Base-by-base conservation (phyloP, 331 rosid genomes). In the Erythrophleum ivorense region DNA sequence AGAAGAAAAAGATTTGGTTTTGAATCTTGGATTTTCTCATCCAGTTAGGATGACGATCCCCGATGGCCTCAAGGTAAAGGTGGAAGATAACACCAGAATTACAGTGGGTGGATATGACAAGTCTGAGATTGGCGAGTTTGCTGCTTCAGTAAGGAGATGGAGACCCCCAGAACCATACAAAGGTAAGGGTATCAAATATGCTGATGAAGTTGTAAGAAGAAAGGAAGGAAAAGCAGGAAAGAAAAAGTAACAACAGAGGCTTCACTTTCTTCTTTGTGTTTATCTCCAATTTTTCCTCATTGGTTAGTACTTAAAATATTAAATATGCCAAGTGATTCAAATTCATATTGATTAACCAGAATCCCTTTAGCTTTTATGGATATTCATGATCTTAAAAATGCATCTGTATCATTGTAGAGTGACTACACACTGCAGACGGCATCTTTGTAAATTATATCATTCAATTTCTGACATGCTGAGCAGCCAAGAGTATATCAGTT, bases 171-270 rank as follows among this genome's bases (percentile, higher is more conserved):
- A 96, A 79, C 99, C 99, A 16, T 96, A 96, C 83, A 96, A 96
- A 77, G 99, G 99, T 69, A 96, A 96, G 90, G 99, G 99, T 85
- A 86, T 96, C 73, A 96, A 90, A 90, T 96, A 96, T 87, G 97
- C 98, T n/a, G 98, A 96, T 79, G 99, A 96, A 87, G n/a, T 96
- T 36, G 79, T 96, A 14, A 87, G 99, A 86, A 90, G 99, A 81
- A 93, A 93, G 89, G 99, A 96, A 79, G 99, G 99, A 57, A 96
- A 96, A 82, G 99, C 99, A 41, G 99, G 99, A 67, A 96, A 96
- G 94, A 96, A 96, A 88, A 96, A 95, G 92, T 93, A 55, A 71
- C 31, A n/a, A 55, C 13, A 18, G 38, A 10, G 33, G n/a, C 46
- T 67, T 78, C 86, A 55, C 29, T 81, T 71, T 81, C 83, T 43